Evolutionary conservation across 495 filamentous ascomycete genomes (phyloP), one percentile per base, ranked within the genome.

Genomic region (Clavariopsis aquatica): DNA sequence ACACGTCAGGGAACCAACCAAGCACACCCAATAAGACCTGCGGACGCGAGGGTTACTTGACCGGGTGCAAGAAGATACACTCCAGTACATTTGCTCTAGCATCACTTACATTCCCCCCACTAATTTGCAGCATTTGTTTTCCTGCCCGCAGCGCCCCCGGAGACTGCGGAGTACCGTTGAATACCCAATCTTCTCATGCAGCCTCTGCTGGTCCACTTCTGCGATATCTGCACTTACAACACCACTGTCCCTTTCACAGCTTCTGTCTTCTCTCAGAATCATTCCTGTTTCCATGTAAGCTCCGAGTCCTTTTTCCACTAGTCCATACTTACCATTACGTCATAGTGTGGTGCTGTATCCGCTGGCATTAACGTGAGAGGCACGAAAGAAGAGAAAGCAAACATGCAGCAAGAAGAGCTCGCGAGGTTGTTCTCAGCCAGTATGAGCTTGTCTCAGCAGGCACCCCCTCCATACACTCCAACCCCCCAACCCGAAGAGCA

Each of bases 341-440:
- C 53, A 69, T 73, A 78, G 75, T 77, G 75, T 60, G 74, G 75
- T 47, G 62, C 67, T 12, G 60, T 69, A 49, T 75, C 73, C 28
- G 34, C 45, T 9, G 74, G 74, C 52, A 66, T 75, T 36, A 70
- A 73, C 65, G 46, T 73, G 26, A 59, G 66, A 46, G 61, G 60
- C n/a, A 62, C 57, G 36, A 49, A 68, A 52, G 52, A 71, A 65
- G 71, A 74, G 65, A 52, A 55, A 55, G 51, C 64, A 45, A 60
- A 67, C 31, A 69, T 70, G 60, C 74, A 76, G 59, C 75, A 77
- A 57, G 75, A 77, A 38, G 75, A 76, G 68, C 72, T 77, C 1
- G 69, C 69, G 17, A 52, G 64, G 55, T 70, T 77, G 54, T 77
- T 77, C 62, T 66, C 73, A 28, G 68, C 68, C 60, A 72, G 64